phyloP scores from a whole-genome alignment of 2,329 filamentous ascomycete species.

The Magnaporthiopsis poae region DNA sequence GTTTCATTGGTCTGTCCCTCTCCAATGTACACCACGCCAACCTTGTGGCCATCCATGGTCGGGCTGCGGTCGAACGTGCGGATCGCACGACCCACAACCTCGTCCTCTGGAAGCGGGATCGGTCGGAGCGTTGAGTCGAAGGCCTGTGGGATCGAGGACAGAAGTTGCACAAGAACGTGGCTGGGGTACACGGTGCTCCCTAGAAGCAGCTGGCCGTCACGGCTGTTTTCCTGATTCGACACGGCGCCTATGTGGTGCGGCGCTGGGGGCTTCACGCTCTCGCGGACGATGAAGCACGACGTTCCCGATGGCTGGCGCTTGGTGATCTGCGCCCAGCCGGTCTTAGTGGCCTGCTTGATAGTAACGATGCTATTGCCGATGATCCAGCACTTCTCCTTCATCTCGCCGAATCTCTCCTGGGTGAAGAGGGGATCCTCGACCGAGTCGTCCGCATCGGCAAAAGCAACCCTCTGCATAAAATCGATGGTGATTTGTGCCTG shows the following conservation, averaged over 20 bases:
- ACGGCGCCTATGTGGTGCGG: constrained; percentile 37
- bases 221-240: constrained; percentile 27
- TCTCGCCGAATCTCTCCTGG: constrained; percentile 52
- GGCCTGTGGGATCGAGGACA: constrained; percentile 52
- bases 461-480: constrained; percentile 83
- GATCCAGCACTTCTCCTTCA: constrained; percentile 59
- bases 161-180: constrained; percentile 60
- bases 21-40: constrained; percentile 87
- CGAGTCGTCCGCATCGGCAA: constrained; percentile 74
- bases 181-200: constrained; percentile 60
- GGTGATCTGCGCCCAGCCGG: constrained; percentile 60
- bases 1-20: constrained; percentile 73
- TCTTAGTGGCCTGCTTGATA: constrained; percentile 55
- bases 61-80: constrained; percentile 75
- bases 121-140: constrained; percentile 52
- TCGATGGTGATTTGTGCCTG: constrained; percentile 90
- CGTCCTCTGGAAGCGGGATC: constrained; percentile 63
- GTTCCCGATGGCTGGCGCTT: constrained; percentile 63
- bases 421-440: constrained; percentile 57
- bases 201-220: constrained; percentile 40
- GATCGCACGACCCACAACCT: constrained; percentile 63
- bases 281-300: constrained; percentile 48
- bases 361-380: constrained; percentile 66
- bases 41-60: constrained; percentile 88
- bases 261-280: constrained; percentile 50